Evolutionary conservation across 768 basidiomycete species (phyloP).

Genomic region (Baorangia bicolor): DNA sequence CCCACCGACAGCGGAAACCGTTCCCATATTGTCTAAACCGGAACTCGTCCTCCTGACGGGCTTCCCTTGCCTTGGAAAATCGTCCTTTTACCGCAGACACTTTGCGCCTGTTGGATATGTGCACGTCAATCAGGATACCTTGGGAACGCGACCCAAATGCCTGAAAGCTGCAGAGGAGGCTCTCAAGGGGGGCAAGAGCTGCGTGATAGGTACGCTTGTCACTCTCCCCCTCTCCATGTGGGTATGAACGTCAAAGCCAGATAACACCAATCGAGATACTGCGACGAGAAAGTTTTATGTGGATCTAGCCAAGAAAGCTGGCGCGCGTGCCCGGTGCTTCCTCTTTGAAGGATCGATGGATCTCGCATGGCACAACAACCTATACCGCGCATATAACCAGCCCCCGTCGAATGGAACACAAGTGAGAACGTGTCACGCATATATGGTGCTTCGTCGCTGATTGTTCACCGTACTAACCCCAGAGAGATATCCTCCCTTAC

Average conservation of each 20-base stretch:
- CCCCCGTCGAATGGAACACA: conserved; percentile 37
- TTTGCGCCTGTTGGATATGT: conserved; percentile 69
- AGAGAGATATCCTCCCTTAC: conserved; percentile 57
- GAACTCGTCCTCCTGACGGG: conserved; percentile 66
- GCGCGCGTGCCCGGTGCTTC: conserved; percentile 66
- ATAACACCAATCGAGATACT: conserved; percentile 88
- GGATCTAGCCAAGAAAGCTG: conserved; percentile 55
- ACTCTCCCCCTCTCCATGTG: not conserved
- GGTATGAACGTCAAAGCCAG: conserved; percentile 37
- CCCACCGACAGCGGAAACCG: conserved; percentile 19
- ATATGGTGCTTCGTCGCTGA: not conserved
- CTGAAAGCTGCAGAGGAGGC: conserved; percentile 59
- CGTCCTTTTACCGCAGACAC: conserved; percentile 69
- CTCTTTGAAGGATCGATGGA: conserved; percentile 73
- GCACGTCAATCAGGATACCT: conserved; percentile 85
- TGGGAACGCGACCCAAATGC: conserved; percentile 76
- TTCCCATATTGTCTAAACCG: conserved; percentile 11
- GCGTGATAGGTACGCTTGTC: conserved; percentile 68
- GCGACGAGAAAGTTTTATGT: conserved; percentile 71
- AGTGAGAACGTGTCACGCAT: conserved; percentile 2
- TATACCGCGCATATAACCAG: conserved; percentile 75
- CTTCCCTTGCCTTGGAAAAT: conserved; percentile 72
- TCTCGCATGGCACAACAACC: conserved; percentile 90
- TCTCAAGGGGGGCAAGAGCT: conserved; percentile 56
- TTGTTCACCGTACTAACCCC: conserved; percentile 32